phyloP scores from a whole-genome alignment of 371 early-diverging fungal species.

The Mortierella sp. region DNA sequence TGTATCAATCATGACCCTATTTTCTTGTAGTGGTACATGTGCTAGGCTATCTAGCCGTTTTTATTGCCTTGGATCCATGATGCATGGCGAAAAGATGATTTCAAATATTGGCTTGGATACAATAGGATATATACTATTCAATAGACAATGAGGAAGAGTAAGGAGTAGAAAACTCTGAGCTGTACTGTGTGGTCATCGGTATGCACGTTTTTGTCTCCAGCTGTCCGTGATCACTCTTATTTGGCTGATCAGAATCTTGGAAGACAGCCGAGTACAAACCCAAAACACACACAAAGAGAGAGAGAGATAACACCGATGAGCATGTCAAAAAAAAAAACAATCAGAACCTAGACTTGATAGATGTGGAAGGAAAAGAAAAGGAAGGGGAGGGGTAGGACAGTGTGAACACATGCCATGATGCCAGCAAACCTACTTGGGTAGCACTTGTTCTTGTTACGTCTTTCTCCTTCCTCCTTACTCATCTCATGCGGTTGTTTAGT shows the following conservation, averaged over 20 bases:
- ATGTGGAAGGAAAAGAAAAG: not conserved
- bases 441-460: slow-evolving; percentile 1
- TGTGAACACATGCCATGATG: slow-evolving; percentile 3
- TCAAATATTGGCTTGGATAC: not conserved
- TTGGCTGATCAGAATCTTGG: not conserved
- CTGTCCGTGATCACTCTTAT: not conserved
- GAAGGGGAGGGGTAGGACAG: not conserved
- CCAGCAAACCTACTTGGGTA: not conserved
- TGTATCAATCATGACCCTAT: slow-evolving; percentile 6
- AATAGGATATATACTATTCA: not conserved
- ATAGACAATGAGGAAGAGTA: not conserved
- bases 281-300: not conserved
- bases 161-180: not conserved
- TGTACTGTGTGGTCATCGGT: slow-evolving; percentile 2
- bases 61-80: not conserved
- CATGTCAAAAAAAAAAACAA: not conserved
- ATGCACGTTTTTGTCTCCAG: slow-evolving; percentile 7
- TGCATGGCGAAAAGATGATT: not conserved
- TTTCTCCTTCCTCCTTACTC: not conserved
- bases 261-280: not conserved
- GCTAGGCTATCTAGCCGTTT: not conserved
- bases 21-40: not conserved
- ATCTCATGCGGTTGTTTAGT: slow-evolving; percentile 12
- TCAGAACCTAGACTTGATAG: not conserved
- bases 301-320: not conserved